Evolutionary conservation across 352 stramenopile genomes (phyloP), one percentile per base, ranked within the genome.

Genomic region (Thalassiosira sp.): DNA sequence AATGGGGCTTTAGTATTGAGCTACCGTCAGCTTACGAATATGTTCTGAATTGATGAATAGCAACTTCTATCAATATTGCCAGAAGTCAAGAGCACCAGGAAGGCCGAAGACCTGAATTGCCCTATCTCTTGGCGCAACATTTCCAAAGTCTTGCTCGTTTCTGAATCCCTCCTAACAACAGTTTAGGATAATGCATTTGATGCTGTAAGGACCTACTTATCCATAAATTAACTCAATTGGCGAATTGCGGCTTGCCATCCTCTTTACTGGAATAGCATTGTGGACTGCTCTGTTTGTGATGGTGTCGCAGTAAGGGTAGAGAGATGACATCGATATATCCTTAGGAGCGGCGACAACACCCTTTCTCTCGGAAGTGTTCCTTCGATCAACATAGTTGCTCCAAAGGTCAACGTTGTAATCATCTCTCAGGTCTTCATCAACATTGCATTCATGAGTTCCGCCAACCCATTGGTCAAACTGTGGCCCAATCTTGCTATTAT

Each of bases 291-390:
- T 49, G 64, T 90, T 90, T 15, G 72, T 84, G 16, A 88, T 56
- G 5, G 82, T 24, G 59, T 89, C 79, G 75, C 74, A 87, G 46
- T 75, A 28, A 6, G 65, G 78, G 60, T 89, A 90, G 5, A 90
- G 53, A 8, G 76, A 83, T 28, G 75, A 82, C 46, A 89, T 74
- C 0, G 79, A 84, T 15, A 87, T 63, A 49, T 79, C 45, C 62
- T 89, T 89, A 2, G 82, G 82, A 52, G 72, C 22, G 6, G 31
- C 40, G 5, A 48, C 22, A 27, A 27, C 13, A 8, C 20, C 25
- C 49, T 53, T 58, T 51, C 40, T 68, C 40, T 45, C 65, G 11
- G 33, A 31, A 35, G 15, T 35, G 24, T 57, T 31, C 28, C 10
- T 62, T 54, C 66, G 35, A 0, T 61, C 16, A 20, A 76, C 58